phyloP scores from a whole-genome alignment of 768 basidiomycete species.

The Amyloporia xantha region DNA sequence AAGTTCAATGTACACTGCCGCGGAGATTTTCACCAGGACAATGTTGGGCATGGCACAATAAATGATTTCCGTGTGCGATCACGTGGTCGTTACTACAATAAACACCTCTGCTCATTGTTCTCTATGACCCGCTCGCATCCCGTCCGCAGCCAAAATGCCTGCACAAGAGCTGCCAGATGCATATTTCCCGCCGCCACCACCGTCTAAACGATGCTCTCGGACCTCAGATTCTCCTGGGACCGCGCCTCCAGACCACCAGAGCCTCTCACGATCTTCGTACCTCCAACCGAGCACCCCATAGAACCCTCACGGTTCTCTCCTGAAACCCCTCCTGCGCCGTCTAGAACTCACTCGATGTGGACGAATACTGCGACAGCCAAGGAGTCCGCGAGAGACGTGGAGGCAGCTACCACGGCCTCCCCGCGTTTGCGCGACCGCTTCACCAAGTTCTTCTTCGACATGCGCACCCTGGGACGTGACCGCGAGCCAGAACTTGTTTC shows the following conservation, averaged over 20 bases:
- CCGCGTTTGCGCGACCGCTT: slow-evolving; percentile 26
- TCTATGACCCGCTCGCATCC: background rate
- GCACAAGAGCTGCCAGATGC: too few species aligned
- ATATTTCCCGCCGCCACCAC: background rate
- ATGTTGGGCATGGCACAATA: too few species aligned
- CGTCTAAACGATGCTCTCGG: background rate
- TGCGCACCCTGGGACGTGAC: slow-evolving; percentile 24
- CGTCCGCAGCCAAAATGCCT: background rate
- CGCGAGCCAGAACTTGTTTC: slow-evolving; percentile 23
- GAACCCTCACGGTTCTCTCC: slow-evolving; percentile 39
- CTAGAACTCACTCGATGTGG: slow-evolving; percentile 22
- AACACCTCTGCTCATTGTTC: background rate
- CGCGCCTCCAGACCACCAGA: background rate
- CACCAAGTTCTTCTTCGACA: slow-evolving; percentile 31
- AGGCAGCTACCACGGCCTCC: slow-evolving; percentile 16
- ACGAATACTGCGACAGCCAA: slow-evolving; percentile 19
- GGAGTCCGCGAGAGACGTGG: slow-evolving; percentile 24
- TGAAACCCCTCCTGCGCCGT: slow-evolving; percentile 30
- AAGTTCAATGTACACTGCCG: too few species aligned
- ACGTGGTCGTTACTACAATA: background rate
- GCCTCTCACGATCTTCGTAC: slow-evolving; percentile 6
- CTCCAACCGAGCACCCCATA: slow-evolving; percentile 17
- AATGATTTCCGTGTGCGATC: too few species aligned
- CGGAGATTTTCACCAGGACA: too few species aligned
- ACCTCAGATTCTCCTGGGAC: background rate